phyloP scores from a whole-genome alignment of 257 asterid genomes.

The Ilex aquifolium region DNA sequence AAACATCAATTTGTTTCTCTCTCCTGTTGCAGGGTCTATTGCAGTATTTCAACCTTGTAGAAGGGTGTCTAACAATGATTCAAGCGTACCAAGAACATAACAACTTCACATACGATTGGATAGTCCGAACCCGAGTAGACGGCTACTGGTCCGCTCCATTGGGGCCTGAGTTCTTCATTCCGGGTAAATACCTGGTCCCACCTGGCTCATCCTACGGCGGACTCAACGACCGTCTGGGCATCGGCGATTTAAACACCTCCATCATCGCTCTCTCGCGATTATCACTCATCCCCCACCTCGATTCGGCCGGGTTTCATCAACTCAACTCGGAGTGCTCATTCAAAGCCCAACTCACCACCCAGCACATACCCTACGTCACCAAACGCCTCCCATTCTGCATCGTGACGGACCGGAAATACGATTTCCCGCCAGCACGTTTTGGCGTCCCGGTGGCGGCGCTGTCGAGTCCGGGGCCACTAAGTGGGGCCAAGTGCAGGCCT shows the following conservation, averaged over 20 bases:
- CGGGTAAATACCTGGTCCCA: conserved; percentile 67
- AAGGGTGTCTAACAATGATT: conserved; percentile 79
- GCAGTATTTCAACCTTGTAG: conserved; percentile 84
- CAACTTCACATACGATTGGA: conserved; percentile 88
- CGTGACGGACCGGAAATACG: conserved; percentile 65
- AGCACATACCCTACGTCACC: conserved; percentile 34
- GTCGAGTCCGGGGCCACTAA: conserved; percentile 75
- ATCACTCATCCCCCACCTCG: conserved; percentile 62
- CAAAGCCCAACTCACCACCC: conserved; percentile 70
- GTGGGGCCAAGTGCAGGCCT: conserved; percentile 89
- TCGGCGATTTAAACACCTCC: conserved; percentile 78
- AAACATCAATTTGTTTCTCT: too few species aligned
- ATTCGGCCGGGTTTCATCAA: conserved; percentile 43
- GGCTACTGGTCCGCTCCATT: conserved; percentile 76
- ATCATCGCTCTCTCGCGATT: conserved; percentile 78
- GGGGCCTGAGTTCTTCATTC: conserved; percentile 50
- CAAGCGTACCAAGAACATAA: conserved; percentile 44
- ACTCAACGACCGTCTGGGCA: conserved; percentile 80
- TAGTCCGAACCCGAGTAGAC: conserved; percentile 83
- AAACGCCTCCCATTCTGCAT: conserved; percentile 64
- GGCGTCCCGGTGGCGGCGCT: conserved; percentile 84
- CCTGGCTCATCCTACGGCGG: conserved; percentile 85
- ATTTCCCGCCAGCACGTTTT: conserved; percentile 48
- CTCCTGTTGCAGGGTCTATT: conserved; percentile 56
- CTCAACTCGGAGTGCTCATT: conserved; percentile 83